Evolutionary conservation across 345 rosid species (phyloP).

Genomic region (Acer negundo): DNA sequence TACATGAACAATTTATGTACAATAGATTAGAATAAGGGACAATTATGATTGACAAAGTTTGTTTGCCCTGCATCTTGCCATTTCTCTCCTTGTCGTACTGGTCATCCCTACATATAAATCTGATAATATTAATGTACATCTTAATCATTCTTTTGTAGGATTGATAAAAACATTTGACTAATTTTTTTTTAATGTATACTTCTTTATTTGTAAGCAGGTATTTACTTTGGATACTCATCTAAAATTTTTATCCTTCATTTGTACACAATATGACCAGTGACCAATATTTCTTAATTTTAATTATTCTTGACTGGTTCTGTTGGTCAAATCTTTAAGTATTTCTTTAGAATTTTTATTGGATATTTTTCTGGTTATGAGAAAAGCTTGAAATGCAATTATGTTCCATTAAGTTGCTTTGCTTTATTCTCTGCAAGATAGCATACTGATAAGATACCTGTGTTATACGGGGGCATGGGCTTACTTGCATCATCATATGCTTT

Average conservation of each 20-base stretch:
- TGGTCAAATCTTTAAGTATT: neutral
- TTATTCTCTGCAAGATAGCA: neutral
- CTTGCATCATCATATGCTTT: neutral
- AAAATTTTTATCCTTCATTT: neutral
- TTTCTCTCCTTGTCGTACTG: neutral
- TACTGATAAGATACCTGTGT: neutral
- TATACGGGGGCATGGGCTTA: neutral
- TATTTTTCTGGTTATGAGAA: neutral
- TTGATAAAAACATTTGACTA: neutral
- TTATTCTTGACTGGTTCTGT: neutral
- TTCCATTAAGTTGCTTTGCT: neutral
- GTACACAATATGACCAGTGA: neutral
- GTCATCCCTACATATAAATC: neutral
- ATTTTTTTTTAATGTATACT: neutral
- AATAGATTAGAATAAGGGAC: neutral
- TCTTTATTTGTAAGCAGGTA: neutral
- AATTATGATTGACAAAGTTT: neutral
- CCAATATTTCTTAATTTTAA: neutral
- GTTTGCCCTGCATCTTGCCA: neutral
- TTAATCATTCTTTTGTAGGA: neutral
- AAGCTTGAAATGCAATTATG: neutral
- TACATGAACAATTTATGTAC: neutral
- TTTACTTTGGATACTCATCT: neutral
- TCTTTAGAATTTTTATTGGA: neutral
- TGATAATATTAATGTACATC: neutral